phyloP scores from a whole-genome alignment of 495 filamentous ascomycete species.

The Cryomyces antarcticus region DNA sequence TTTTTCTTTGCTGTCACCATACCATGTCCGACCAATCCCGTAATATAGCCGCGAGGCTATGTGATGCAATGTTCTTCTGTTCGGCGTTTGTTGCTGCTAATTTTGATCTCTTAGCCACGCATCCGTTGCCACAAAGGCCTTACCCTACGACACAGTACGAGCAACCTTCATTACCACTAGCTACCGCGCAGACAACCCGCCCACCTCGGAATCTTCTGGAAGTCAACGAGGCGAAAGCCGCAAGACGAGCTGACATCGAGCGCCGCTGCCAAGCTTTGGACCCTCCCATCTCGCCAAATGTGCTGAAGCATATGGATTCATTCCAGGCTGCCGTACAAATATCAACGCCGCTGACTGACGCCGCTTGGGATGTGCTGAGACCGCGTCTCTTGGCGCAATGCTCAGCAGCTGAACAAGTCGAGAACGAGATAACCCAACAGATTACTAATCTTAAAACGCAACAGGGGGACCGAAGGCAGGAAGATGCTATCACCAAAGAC shows the following conservation, averaged over 20 bases:
- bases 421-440: constrained; percentile 24
- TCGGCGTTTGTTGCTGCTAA: constrained; percentile 1
- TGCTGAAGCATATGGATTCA: constrained; percentile 44
- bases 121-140: neutral
- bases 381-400: constrained; percentile 44
- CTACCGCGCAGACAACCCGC: constrained; percentile 2
- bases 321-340: constrained; percentile 53
- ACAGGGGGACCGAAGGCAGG: constrained; percentile 21
- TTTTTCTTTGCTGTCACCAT: too few relatives aligned
- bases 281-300: constrained; percentile 35
- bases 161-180: too few relatives aligned
- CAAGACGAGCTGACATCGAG: constrained; percentile 45
- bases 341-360: constrained; percentile 37
- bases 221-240: constrained; percentile 34
- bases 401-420: constrained; percentile 32
- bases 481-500: constrained; percentile 29
- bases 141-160: too few relatives aligned
- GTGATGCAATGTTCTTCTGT: constrained; percentile 1
- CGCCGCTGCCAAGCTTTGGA: constrained; percentile 36
- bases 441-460: constrained; percentile 24
- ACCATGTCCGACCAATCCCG: too few relatives aligned
- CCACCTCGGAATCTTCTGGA: constrained; percentile 23
- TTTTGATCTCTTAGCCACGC: neutral
- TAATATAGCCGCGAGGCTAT: too few relatives aligned
- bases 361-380: constrained; percentile 41